Percentiles rank a stretch among this genome's conserved stretches.
phyloP scores from a whole-genome alignment of 768 basidiomycete species.

The Lentinula raphanica region DNA sequence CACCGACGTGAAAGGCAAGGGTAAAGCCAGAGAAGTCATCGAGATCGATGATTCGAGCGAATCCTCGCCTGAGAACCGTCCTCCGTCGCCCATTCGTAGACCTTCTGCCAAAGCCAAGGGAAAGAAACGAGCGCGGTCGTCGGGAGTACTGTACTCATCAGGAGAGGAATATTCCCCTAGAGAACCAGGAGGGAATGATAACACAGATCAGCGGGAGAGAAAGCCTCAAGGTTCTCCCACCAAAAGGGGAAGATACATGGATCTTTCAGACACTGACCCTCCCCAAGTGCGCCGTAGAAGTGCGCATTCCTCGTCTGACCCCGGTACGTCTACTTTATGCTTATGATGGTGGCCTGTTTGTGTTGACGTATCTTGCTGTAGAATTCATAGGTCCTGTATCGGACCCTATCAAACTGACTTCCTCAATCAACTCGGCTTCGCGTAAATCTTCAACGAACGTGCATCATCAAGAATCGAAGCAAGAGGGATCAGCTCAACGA shows the following conservation, averaged over 20 bases:
- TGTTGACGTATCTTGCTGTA: not conserved
- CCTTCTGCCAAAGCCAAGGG: not conserved
- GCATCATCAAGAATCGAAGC: no score
- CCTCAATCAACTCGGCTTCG: not conserved
- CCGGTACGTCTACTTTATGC: not conserved
- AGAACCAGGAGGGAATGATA: not conserved
- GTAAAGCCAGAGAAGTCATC: not conserved
- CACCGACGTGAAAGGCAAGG: not conserved
- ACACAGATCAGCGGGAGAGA: not conserved
- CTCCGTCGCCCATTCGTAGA: not conserved
- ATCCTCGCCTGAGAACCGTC: not conserved
- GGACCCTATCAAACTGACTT: not conserved
- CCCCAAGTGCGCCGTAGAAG: not conserved
- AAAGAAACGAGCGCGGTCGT: slow-evolving; percentile 1
- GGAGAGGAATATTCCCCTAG: not conserved
- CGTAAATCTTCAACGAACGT: not conserved
- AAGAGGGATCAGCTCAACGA: not conserved
- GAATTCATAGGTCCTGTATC: not conserved
- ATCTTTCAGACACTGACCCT: not conserved
- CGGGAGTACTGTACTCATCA: not conserved
- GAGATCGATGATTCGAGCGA: not conserved
- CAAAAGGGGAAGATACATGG: not conserved
- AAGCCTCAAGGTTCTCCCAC: not conserved
- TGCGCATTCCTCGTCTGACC: not conserved
- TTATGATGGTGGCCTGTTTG: not conserved